Percentiles rank a stretch among this genome's conserved stretches.
These are phyloP conservation scores for Phytophthora pisi DNA, from an alignment of 352 stramenopile genomes.

Conservation along the genomic window DNA sequence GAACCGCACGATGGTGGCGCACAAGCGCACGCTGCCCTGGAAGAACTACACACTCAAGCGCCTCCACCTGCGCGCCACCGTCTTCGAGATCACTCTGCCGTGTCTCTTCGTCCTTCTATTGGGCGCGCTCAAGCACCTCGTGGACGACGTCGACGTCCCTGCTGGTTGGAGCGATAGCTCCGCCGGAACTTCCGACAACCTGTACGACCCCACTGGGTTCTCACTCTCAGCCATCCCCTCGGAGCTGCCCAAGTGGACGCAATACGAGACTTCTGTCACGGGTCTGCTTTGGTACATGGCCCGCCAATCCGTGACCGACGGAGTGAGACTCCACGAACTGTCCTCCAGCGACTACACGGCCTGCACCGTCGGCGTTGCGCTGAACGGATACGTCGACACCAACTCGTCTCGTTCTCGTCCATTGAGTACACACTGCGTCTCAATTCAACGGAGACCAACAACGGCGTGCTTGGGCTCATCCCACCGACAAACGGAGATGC, in stretches of 20 bases:
- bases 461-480: conserved; percentile 28
- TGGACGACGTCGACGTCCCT: conserved; percentile 51
- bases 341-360: conserved; percentile 29
- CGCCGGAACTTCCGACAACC: conserved; percentile 44
- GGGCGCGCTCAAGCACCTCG: conserved; percentile 53
- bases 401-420: conserved; percentile 38
- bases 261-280: conserved; percentile 55
- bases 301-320: conserved; percentile 38
- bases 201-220: conserved; percentile 40
- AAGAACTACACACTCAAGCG: conserved; percentile 75
- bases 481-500: conserved; percentile 58
- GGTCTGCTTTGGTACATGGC: conserved; percentile 57
- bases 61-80: conserved; percentile 46
- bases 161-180: conserved; percentile 48
- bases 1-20: conserved; percentile 3
- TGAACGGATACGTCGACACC: conserved; percentile 41
- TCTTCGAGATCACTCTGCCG: conserved; percentile 56
- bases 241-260: conserved; percentile 47
- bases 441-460: conserved; percentile 51
- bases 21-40: conserved; percentile 53
- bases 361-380: conserved; percentile 37
- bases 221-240: conserved; percentile 34
- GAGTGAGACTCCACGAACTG: conserved; percentile 44
- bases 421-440: conserved; percentile 74
- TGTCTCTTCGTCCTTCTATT: conserved; percentile 65